Conservation (phyloP, 768 basidiomycete genomes). For the Pleurotus ostreatus region DNA sequence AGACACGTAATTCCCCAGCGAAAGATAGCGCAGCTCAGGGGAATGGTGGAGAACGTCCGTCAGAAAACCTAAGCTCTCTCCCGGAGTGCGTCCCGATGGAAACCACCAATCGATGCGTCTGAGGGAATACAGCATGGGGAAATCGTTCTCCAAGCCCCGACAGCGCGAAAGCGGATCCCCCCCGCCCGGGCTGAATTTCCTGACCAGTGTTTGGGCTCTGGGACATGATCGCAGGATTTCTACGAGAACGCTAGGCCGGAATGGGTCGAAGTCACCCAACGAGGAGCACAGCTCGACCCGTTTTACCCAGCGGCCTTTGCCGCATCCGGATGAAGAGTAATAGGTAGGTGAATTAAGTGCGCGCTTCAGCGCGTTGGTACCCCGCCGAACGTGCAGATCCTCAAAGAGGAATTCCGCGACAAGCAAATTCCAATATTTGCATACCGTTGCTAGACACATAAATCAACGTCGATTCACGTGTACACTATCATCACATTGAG, state of each 20-base stretch:
- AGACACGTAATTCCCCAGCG: not conserved
- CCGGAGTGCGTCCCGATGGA: not conserved
- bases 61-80: not conserved
- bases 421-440: not conserved
- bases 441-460: not conserved
- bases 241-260: not conserved
- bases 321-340: not conserved
- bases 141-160: not conserved
- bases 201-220: not conserved
- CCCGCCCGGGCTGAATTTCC: not conserved
- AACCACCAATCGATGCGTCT: conserved; percentile 1
- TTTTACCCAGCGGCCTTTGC: not conserved
- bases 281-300: not conserved
- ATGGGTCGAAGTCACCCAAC: not conserved
- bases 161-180: not conserved
- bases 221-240: not conserved
- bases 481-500: not conserved
- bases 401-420: not conserved
- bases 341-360: not conserved
- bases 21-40: not conserved
- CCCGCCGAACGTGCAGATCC: not conserved
- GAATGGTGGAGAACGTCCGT: not conserved
- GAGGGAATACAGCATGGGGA: not conserved
- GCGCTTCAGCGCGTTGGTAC: not conserved
- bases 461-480: not conserved